Percentiles rank a stretch among this genome's conserved stretches.
phyloP scores from a whole-genome alignment of 805 yeast genomes.

The Yarrowia deformans region DNA sequence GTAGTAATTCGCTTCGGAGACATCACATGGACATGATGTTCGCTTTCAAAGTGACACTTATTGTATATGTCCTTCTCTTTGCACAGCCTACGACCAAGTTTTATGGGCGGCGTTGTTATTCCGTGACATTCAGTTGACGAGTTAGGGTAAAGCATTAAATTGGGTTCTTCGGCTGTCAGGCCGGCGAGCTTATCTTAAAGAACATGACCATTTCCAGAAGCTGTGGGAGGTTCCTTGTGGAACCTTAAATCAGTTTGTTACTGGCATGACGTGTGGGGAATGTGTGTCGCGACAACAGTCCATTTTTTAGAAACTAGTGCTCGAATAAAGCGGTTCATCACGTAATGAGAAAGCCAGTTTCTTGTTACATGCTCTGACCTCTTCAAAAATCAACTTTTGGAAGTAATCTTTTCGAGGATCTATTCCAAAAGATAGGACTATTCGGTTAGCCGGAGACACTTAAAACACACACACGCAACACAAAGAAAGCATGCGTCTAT shows the following conservation, averaged over 20 bases:
- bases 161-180: slow-evolving; percentile 9
- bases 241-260: not conserved
- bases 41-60: not conserved
- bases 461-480: not conserved
- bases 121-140: not conserved
- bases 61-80: not conserved
- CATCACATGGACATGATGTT: not conserved
- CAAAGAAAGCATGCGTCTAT: slow-evolving; percentile 10
- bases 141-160: slow-evolving; percentile 9
- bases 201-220: slow-evolving; percentile 17
- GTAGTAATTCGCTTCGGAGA: not conserved
- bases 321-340: too few species aligned
- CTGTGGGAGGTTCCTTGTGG: slow-evolving; percentile 2
- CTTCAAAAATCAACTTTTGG: too few species aligned
- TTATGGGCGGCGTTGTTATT: not conserved
- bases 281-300: not conserved
- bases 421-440: slow-evolving; percentile 19
- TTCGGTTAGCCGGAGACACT: slow-evolving; percentile 23
- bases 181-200: slow-evolving; percentile 15
- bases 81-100: not conserved
- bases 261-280: slow-evolving; percentile 7
- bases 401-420: not conserved
- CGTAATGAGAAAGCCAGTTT: too few species aligned
- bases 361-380: too few species aligned
- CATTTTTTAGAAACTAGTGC: not conserved